Percentiles rank a stretch among this genome's conserved stretches.
phyloP scores from a whole-genome alignment of 169 alveolate species.

The Fabrea salina region DNA sequence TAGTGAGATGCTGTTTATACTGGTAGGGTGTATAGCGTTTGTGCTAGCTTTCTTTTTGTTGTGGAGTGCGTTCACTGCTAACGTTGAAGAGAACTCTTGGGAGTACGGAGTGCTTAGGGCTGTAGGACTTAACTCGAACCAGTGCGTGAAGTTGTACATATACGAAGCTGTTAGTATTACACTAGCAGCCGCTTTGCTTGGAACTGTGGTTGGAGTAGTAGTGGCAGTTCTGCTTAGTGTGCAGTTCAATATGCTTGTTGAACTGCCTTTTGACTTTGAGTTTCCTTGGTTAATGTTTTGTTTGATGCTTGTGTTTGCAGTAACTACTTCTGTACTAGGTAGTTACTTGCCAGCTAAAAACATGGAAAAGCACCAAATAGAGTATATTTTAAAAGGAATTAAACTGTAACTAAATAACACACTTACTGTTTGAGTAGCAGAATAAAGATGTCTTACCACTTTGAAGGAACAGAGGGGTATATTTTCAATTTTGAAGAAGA shows the following conservation, averaged over 20 bases:
- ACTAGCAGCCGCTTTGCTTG: constrained; percentile 66
- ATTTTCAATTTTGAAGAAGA: background rate
- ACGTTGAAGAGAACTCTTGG: constrained; percentile 80
- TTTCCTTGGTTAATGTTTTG: constrained; percentile 59
- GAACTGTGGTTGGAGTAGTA: constrained; percentile 75
- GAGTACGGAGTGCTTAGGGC: constrained; percentile 86
- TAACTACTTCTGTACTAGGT: background rate
- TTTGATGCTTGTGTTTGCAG: constrained; percentile 31
- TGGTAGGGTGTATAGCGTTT: constrained; percentile 74
- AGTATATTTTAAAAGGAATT: background rate
- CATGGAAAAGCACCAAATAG: background rate
- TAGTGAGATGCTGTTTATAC: constrained; percentile 62
- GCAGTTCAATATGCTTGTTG: constrained; percentile 75
- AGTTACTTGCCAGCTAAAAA: constrained; percentile 18
- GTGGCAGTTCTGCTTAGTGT: constrained; percentile 74
- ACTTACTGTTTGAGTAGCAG: too few relatives aligned
- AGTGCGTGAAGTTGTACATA: constrained; percentile 70
- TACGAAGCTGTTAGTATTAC: constrained; percentile 77
- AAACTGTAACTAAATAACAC: too few relatives aligned
- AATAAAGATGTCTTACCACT: background rate
- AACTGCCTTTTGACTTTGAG: constrained; percentile 73
- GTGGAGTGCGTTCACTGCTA: constrained; percentile 70
- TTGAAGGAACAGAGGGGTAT: background rate
- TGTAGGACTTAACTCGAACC: constrained; percentile 68
- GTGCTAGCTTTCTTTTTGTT: constrained; percentile 78